Evolutionary conservation across 148 eudicot genomes (phyloP), one percentile per base, ranked within the genome.

Genomic region (Euryodendron excelsum): DNA sequence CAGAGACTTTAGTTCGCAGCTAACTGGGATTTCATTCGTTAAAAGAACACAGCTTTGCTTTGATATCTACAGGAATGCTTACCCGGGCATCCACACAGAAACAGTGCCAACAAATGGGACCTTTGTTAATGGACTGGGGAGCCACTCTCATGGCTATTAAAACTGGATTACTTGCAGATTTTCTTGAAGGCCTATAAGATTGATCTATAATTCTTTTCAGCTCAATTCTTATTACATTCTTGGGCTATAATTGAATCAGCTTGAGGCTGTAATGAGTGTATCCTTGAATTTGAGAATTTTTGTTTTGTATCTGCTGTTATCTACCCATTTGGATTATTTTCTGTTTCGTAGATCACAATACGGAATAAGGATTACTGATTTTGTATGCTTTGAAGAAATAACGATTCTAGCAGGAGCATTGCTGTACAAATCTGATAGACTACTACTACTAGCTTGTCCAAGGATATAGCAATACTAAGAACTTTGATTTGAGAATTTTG

Each of bases 141-240:
- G 63, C 18, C 34, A 47, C 52, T 25, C 37, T 28, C 21, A 15
- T 27, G 55, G 52, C 52, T 65, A 34, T 63, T 48, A 30, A 31
- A 65, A 65, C 72, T 53, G 4, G 12, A 73, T 79, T 72, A n/a
- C 53, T 27, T 59, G 12, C 30, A 5, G 8, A 64, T 21, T 80
- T 65, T 15, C 28, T 28, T 41, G 67, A 45, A 61, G 69, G 68
- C 58, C 18, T 30, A 47, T 21, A 31, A 21, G 59, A 5, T 28
- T 27, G 28, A 20, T 30, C 10, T 62, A 31, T 75, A 75, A 62
- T 75, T 75, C 70, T 75, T 75, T 75, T 75, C 44, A 47, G 58
- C 78, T 44, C 41, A 23, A 61, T 75, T 62, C 70, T 61, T 75
- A 18, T 36, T 21, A 39, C 27, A 41, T 12, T 25, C 25, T 7